phyloP scores from a whole-genome alignment of 2,329 filamentous ascomycete genomes.

The Cercospora citrullina region DNA sequence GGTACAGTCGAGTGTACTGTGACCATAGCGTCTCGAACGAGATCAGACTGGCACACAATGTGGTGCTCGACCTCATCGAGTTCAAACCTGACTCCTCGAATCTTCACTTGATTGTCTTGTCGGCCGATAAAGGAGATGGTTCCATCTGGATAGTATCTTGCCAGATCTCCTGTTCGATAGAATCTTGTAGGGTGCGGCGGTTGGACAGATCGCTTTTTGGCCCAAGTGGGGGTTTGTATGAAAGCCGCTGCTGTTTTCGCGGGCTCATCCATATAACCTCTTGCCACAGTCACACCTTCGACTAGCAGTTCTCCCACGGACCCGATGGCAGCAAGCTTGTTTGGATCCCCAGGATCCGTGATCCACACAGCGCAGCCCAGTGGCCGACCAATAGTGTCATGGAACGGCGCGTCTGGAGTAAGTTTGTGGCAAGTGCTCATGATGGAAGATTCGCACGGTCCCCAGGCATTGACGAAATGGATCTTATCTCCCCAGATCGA shows the following conservation, averaged over 20 bases:
- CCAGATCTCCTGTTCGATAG: slow-evolving; percentile 16
- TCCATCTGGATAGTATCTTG: slow-evolving; percentile 6
- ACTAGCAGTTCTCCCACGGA: slow-evolving; percentile 15
- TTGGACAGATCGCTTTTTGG: neutral
- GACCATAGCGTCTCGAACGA: neutral
- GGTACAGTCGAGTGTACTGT: neutral
- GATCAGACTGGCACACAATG: neutral
- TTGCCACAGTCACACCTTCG: slow-evolving; percentile 11
- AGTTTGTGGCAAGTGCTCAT: neutral
- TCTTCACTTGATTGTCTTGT: slow-evolving; percentile 7
- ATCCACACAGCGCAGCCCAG: slow-evolving; percentile 23
- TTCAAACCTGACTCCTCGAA: slow-evolving; percentile 3
- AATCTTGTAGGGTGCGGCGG: neutral
- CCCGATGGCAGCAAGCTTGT: neutral
- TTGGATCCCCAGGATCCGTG: neutral
- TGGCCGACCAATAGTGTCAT: slow-evolving; percentile 38
- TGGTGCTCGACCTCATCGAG: slow-evolving; percentile 5
- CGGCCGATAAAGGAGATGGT: slow-evolving; percentile 4
- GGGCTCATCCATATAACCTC: slow-evolving; percentile 17
- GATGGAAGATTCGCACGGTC: slow-evolving; percentile 6
- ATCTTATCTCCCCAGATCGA: neutral
- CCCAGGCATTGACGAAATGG: slow-evolving; percentile 4
- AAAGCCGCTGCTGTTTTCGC: slow-evolving; percentile 35
- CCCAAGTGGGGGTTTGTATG: slow-evolving; percentile 22
- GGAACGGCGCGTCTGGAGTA: neutral